Base-by-base conservation (phyloP, 2,329 filamentous ascomycete species). In the Sclerotiophoma versabilis region DNA sequence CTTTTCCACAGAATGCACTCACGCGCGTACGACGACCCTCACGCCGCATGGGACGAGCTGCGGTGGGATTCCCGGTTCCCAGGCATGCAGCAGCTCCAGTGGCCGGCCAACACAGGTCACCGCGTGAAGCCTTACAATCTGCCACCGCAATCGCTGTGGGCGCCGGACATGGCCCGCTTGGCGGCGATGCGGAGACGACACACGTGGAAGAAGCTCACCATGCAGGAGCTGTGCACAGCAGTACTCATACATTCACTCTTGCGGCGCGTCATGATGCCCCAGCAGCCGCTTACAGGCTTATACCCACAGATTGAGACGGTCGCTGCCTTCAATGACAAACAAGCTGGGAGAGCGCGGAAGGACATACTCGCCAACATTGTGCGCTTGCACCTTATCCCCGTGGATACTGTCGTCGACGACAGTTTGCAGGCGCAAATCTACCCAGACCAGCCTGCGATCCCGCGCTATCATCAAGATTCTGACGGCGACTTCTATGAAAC, bases 131-230 rank as follows among this genome's bases (percentile, higher is more conserved):
- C 58, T 3, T 53, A 71, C 25, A 59, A 74, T 47, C 60, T 80
- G 20, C 73, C 79, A 7, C 79, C 79, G 3, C 76, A 81, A 47
- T 81, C 79, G 3, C 63, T 80, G 22, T 81, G 79, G 66, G 76
- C 79, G 2, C 48, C 63, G 0, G 68, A 73, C n/a, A 15, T 47
- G 8, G 46, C 63, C 12, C 76, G 75, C 14, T 41, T 56, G 29
- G 70, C 65, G 15, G 70, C 73, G 0, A 58, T 73, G 26, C 55
- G 64, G 9, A 68, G 58, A 30, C 63, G 70, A 29, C 77, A 75
- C 61, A 70, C 66, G 0, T 68, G 72, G 49, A 80, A 80, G 60
- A 81, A 81, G 63, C 45, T 79, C 38, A 70, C 74, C 32, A 70
- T 70, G 25, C 72, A 77, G 26, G 75, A 79, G 47, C 59, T 79